phyloP scores from a whole-genome alignment of 2,329 filamentous ascomycete genomes.

The Fusarium mundagurra region DNA sequence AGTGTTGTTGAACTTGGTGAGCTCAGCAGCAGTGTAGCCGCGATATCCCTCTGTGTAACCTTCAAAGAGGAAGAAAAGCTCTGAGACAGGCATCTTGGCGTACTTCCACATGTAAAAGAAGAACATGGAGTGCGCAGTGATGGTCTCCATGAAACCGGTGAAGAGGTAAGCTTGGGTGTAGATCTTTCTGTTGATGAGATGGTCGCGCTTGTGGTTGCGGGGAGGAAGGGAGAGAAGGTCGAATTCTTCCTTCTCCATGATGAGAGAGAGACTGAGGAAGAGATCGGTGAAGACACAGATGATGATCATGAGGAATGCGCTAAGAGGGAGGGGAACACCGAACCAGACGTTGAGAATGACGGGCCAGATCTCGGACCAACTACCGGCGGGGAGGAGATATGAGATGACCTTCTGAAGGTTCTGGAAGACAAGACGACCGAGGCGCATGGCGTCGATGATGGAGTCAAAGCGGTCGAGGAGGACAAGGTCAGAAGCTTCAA shows the following conservation, averaged over 20 bases:
- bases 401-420: conserved; percentile 55
- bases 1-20: conserved; percentile 58
- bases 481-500: conserved; percentile 71
- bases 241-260: conserved; percentile 66
- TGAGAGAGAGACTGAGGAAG: conserved; percentile 60
- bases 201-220: conserved; percentile 59
- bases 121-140: conserved; percentile 62
- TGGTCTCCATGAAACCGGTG: conserved; percentile 61
- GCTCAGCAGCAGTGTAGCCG: conserved; percentile 57
- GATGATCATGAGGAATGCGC: conserved; percentile 66
- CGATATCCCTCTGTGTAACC: conserved; percentile 59
- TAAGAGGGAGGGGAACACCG: conserved; percentile 61
- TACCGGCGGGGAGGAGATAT: conserved; percentile 61
- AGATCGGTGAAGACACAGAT: conserved; percentile 66
- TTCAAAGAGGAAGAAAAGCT: conserved; percentile 62
- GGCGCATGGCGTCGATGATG: conserved; percentile 71
- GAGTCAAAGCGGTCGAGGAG: conserved; percentile 77
- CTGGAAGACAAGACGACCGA: conserved; percentile 53
- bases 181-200: conserved; percentile 62
- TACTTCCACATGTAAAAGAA: conserved; percentile 62
- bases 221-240: conserved; percentile 62
- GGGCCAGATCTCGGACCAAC: conserved; percentile 67
- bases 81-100: conserved; percentile 57
- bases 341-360: conserved; percentile 66
- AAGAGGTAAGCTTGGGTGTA: conserved; percentile 64